Base-by-base conservation (phyloP, 1,139 yeast species). In the Zygosaccharomyces sapae region DNA sequence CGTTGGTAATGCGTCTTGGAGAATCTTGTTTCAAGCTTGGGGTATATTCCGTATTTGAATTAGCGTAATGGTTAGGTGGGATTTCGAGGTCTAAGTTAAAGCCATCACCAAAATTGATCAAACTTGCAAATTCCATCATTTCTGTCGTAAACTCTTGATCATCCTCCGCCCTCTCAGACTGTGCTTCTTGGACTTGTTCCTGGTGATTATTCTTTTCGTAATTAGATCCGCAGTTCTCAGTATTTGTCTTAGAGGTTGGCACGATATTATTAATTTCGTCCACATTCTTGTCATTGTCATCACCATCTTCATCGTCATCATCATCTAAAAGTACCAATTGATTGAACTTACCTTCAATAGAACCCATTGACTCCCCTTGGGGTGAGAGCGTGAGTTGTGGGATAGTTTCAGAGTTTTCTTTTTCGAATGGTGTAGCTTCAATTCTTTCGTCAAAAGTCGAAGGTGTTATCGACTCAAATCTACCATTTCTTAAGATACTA, bases 61-160 rank as follows among this genome's bases (percentile, higher is more conserved):
- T 22, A 22, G 25, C 7, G 25, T 22, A 5, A 22, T 22, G 5
- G 8, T 22, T 22, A 9, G 18, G 18, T 31, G 34, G 19, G 3
- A 18, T n/a, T 8, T 31, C 66, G 22, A 67, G 41, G 35, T 66
- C 66, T n/a, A 65, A 45, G 42, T 64, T 56, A 19, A 70, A 47
- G 19, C 67, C 74, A 33, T 69, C 76, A 19, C 76, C 88, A 56
- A 82, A 79, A 60, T 83, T 81, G 43, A 84, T 79, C 59, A 78
- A 77, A 52, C 81, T 83, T 38, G 83, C 77, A 55, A 83, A 79
- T 56, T 83, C 89, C 69, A 75, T 71, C 20, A 70, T 65, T 39
- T 69, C 71, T 1, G 68, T 60, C 50, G 69, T 61, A 27, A 65
- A 52, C 40, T 69, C 71, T 2, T 59, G 60, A 24, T 63, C 71